A percentile compares a stretch with the other conserved stretches of the same genome.
These are phyloP conservation scores for Colletotrichum orbiculare DNA, from an alignment of 2,329 filamentous ascomycete species.

Conservation along the genomic window DNA sequence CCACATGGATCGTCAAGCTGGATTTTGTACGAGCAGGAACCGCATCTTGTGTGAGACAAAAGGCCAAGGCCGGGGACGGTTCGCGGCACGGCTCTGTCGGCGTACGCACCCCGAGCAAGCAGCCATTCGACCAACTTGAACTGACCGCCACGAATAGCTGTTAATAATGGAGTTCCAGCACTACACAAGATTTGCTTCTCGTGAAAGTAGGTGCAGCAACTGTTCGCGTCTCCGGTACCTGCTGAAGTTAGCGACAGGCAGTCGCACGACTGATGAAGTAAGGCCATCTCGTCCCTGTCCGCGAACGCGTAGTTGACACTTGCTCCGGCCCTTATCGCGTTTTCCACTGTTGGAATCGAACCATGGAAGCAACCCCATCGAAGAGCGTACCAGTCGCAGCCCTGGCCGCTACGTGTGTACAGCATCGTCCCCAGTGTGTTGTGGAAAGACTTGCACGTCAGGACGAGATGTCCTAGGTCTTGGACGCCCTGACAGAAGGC, in stretches of 20 bases:
- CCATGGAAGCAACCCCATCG: conserved; percentile 14
- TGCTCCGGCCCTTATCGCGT: background rate
- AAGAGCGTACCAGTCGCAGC: conserved; percentile 16
- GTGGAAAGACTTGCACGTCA: conserved; percentile 8
- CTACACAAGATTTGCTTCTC: conserved; percentile 8
- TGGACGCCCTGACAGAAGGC: background rate
- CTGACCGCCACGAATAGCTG: conserved; percentile 14
- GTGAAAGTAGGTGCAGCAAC: background rate
- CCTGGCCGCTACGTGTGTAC: conserved; percentile 1
- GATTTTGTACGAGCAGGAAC: too few relatives aligned
- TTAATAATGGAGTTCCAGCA: conserved; percentile 4
- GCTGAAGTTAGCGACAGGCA: background rate
- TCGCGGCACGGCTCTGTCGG: background rate
- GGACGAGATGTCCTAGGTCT: conserved; percentile 7
- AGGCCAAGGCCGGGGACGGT: background rate
- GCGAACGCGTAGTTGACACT: conserved; percentile 1
- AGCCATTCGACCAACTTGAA: conserved; percentile 5
- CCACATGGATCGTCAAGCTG: background rate
- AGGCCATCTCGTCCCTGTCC: background rate
- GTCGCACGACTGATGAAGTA: too few relatives aligned
- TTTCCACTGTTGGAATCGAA: background rate
- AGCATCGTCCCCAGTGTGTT: background rate
- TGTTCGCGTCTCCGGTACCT: too few relatives aligned
- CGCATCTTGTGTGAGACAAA: background rate
- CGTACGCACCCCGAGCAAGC: conserved; percentile 1